These are phyloP conservation scores for Daedalea quercina DNA, from an alignment of 768 basidiomycete species.

Conservation along the genomic window DNA sequence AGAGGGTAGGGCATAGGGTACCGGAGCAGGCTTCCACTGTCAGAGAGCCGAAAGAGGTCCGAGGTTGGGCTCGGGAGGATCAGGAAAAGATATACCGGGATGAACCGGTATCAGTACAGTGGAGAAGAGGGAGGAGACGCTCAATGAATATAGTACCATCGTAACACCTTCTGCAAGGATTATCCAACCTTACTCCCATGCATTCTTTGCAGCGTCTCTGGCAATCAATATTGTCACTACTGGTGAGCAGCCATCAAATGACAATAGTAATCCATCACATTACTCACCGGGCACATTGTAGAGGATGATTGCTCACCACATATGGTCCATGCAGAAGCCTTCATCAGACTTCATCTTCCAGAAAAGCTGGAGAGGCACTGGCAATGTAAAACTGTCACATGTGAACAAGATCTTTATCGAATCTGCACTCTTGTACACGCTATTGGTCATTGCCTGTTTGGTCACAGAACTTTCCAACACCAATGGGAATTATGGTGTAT, in stretches of 20 bases:
- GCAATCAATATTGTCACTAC: not conserved
- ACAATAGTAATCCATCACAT: not conserved
- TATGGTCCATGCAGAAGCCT: not conserved
- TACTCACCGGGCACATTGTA: not conserved
- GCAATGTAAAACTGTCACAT: not conserved
- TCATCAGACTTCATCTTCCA: not conserved
- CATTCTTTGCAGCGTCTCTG: not conserved
- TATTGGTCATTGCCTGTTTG: not conserved
- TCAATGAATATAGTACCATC: no score
- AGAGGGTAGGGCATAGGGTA: no score
- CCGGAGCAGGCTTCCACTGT: no score
- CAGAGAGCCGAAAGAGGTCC: no score
- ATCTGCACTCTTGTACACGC: conserved; percentile 1
- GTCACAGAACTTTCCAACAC: not conserved
- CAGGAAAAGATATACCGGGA: no score
- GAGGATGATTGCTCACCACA: not conserved
- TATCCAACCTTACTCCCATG: not conserved
- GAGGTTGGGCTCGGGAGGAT: no score
- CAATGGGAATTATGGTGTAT: not conserved
- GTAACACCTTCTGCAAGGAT: not conserved
- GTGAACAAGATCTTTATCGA: not conserved
- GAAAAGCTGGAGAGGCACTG: not conserved
- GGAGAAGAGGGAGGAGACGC: no score
- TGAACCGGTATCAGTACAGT: no score
- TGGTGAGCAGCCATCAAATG: not conserved